Evolutionary conservation across 2,329 filamentous ascomycete species (phyloP), one percentile per base, ranked within the genome.

Genomic region (Claviceps citrina): DNA sequence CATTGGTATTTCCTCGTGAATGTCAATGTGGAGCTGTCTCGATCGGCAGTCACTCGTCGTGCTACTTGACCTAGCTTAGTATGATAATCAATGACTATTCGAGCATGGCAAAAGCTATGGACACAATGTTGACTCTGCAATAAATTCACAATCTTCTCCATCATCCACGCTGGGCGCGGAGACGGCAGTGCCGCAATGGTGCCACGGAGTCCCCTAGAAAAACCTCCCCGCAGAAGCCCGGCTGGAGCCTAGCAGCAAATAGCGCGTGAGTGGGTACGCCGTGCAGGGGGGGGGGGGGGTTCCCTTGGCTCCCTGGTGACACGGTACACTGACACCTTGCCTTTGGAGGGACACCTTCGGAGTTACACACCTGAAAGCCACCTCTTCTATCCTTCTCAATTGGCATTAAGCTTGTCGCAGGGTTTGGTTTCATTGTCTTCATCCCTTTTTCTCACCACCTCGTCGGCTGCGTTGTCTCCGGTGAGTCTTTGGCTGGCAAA

Each of bases 1-100:
- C 60, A 93, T 93, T 62, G 85, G 85, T 53, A 91, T 93, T 68
- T 78, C 83, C 58, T 68, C 71, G 59, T 86, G 83, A 69, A 30
- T 38, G 22, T 31, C n/a, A 31, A 10, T 22, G 18, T 30, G 12
- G 18, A 22, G 4, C 24, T n/a, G n/a, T n/a, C n/a, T n/a, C n/a
- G n/a, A n/a, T n/a, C n/a, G n/a, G n/a, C n/a, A n/a, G 12, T 36
- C 16, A 20, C 16, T 28, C 19, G 34, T 12, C 3, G n/a, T n/a
- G n/a, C n/a, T n/a, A n/a, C n/a, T n/a, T n/a, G n/a, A n/a, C n/a
- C n/a, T n/a, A n/a, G n/a, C n/a, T n/a, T n/a, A n/a, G n/a, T n/a
- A n/a, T n/a, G n/a, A n/a, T n/a, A n/a, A n/a, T n/a, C n/a, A n/a
- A n/a, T n/a, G n/a, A n/a, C n/a, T n/a, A n/a, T n/a, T n/a, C n/a